phyloP scores from a whole-genome alignment of 2,329 filamentous ascomycete species.

The Colletotrichum euphorbiae region DNA sequence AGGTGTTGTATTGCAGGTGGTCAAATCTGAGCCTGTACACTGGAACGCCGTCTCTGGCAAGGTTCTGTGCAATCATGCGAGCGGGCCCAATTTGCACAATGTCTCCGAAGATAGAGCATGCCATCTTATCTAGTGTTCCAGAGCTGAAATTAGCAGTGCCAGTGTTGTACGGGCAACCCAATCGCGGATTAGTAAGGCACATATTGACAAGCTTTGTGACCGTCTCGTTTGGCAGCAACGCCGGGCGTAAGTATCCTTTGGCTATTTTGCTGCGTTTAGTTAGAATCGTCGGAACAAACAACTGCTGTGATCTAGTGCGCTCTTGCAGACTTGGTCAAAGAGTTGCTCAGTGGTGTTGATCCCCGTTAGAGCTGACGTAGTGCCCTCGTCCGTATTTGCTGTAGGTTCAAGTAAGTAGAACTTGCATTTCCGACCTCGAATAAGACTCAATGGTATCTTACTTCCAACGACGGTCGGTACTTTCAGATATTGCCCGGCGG shows the following conservation, averaged over 20 bases:
- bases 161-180: slow-evolving; percentile 17
- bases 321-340: neutral
- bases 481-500: slow-evolving; percentile 67
- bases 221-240: slow-evolving; percentile 62
- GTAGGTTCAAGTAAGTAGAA: neutral
- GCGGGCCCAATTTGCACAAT: slow-evolving; percentile 42
- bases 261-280: slow-evolving; percentile 42
- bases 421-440: no score
- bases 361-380: slow-evolving; percentile 62
- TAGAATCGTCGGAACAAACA: no score
- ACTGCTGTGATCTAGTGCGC: no score
- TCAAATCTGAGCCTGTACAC: slow-evolving; percentile 67
- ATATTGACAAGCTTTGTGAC: slow-evolving; percentile 46
- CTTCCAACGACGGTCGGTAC: slow-evolving; percentile 72
- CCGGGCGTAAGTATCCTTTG: slow-evolving; percentile 37
- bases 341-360: slow-evolving; percentile 68
- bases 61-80: slow-evolving; percentile 66
- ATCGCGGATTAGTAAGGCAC: neutral
- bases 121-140: slow-evolving; percentile 11
- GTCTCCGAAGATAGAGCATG: slow-evolving; percentile 3
- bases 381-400: slow-evolving; percentile 73
- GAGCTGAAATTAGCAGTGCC: neutral
- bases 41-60: slow-evolving; percentile 58
- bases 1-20: slow-evolving; percentile 45
- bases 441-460: neutral